Evolutionary conservation across 148 eudicot genomes (phyloP).

Genomic region (Heliamphora exappendiculata): DNA sequence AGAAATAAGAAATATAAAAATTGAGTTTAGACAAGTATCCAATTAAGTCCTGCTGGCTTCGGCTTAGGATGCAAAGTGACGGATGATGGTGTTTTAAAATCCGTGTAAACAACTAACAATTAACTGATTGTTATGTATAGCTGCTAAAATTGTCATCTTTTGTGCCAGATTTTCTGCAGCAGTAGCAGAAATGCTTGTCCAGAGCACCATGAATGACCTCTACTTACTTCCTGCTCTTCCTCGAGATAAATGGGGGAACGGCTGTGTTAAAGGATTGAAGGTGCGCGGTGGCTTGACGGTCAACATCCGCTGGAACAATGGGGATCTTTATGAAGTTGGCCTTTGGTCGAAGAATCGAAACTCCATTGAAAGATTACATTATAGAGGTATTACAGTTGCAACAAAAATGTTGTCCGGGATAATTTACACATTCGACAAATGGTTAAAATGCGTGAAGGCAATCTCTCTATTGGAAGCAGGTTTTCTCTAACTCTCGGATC

Average conservation of each 20-base stretch:
- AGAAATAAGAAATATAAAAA: no score
- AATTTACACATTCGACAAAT: slow-evolving; percentile 42
- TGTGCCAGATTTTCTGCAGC: slow-evolving; percentile 54
- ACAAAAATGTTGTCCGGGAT: slow-evolving; percentile 34
- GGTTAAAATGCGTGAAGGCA: slow-evolving; percentile 37
- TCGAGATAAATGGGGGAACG: slow-evolving; percentile 58
- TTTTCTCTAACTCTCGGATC: not conserved
- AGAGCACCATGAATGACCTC: slow-evolving; percentile 67
- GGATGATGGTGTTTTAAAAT: no score
- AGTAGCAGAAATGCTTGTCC: slow-evolving; percentile 81
- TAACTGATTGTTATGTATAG: not conserved
- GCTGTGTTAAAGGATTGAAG: slow-evolving; percentile 76
- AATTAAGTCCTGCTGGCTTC: no score
- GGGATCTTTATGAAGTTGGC: slow-evolving; percentile 57
- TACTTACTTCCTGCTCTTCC: slow-evolving; percentile 80
- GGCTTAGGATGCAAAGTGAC: no score
- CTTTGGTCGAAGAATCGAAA: slow-evolving; percentile 39
- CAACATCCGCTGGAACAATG: slow-evolving; percentile 62
- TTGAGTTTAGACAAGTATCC: no score
- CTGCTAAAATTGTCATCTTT: slow-evolving; percentile 2
- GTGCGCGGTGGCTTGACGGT: slow-evolving; percentile 72
- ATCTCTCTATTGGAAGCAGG: slow-evolving; percentile 17
- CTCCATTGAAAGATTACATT: slow-evolving; percentile 41
- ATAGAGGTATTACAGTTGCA: slow-evolving; percentile 32
- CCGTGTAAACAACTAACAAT: not conserved